phyloP scores from a whole-genome alignment of 1,284 basidiomycete genomes.

The Pascua sp. region DNA sequence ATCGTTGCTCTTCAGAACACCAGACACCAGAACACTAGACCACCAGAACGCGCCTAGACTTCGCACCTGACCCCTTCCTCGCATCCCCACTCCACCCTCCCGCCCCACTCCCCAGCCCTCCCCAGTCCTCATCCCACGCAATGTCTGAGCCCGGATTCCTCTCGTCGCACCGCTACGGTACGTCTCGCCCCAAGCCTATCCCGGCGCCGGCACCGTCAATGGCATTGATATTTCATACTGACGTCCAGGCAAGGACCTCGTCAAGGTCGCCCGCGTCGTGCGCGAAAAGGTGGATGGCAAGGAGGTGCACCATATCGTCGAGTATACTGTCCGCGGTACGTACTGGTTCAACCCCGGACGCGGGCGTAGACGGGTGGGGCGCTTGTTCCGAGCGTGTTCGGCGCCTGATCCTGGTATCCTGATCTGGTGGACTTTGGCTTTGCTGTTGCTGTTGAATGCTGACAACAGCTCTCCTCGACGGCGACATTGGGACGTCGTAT shows the following conservation, averaged over 20 bases:
- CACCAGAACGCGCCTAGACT: too few species aligned
- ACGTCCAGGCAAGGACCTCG: slow-evolving; percentile 69
- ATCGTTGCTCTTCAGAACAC: too few species aligned
- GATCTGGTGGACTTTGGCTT: neutral
- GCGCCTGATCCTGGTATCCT: neutral
- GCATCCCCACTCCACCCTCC: too few species aligned
- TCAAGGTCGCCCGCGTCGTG: slow-evolving; percentile 80
- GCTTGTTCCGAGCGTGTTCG: neutral
- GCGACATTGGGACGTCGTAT: slow-evolving; percentile 70
- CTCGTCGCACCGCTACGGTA: slow-evolving; percentile 41
- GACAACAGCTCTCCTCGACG: slow-evolving; percentile 64
- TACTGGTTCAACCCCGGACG: slow-evolving; percentile 21
- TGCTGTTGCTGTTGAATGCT: neutral
- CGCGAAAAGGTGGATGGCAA: slow-evolving; percentile 64
- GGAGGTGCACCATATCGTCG: slow-evolving; percentile 48
- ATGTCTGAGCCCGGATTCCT: slow-evolving; percentile 42
- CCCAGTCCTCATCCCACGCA: neutral
- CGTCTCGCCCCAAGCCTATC: neutral
- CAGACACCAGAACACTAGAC: too few species aligned
- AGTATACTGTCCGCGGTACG: slow-evolving; percentile 56
- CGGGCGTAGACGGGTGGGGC: too few species aligned
- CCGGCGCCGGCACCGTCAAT: too few species aligned
- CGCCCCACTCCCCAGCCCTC: too few species aligned
- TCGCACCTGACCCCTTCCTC: too few species aligned
- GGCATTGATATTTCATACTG: slow-evolving; percentile 2